Conservation (phyloP, 192 early-diverging fungal genomes). For the Lobosporangium transversale region DNA sequence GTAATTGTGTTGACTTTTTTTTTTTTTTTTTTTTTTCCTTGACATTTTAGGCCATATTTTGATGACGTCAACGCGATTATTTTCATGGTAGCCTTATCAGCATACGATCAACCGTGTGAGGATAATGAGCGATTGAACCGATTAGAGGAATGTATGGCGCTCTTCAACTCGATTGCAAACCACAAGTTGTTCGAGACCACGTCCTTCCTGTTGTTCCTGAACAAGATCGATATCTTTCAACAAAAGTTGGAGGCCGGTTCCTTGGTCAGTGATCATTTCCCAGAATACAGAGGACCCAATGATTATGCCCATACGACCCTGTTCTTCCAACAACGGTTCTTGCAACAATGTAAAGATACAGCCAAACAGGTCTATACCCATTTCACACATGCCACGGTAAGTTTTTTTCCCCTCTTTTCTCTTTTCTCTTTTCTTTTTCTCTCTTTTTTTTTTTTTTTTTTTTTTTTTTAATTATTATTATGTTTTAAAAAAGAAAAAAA, state of each 20-base stretch:
- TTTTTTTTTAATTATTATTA: neutral
- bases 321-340: constrained; percentile 56
- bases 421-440: neutral
- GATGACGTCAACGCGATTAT: constrained; percentile 78
- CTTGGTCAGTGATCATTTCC: constrained; percentile 59
- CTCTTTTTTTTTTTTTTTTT: constrained; percentile 4
- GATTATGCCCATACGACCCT: constrained; percentile 52
- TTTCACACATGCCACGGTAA: constrained; percentile 63
- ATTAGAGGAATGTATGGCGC: constrained; percentile 56
- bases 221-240: constrained; percentile 74
- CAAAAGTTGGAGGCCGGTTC: constrained; percentile 57
- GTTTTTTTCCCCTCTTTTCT: constrained; percentile 3
- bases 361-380: constrained; percentile 62
- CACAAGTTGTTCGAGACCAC: constrained; percentile 63
- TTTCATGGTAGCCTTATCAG: constrained; percentile 71
- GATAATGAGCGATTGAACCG: constrained; percentile 72
- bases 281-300: constrained; percentile 63
- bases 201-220: constrained; percentile 69
- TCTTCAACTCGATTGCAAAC: constrained; percentile 59
- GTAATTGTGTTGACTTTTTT: neutral
- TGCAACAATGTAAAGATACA: constrained; percentile 55
- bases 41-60: constrained; percentile 64
- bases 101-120: constrained; percentile 70
- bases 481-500: no score
- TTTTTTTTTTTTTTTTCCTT: neutral